Conservation (phyloP, 2,329 filamentous ascomycete genomes). For the Pyrenophora teres region DNA sequence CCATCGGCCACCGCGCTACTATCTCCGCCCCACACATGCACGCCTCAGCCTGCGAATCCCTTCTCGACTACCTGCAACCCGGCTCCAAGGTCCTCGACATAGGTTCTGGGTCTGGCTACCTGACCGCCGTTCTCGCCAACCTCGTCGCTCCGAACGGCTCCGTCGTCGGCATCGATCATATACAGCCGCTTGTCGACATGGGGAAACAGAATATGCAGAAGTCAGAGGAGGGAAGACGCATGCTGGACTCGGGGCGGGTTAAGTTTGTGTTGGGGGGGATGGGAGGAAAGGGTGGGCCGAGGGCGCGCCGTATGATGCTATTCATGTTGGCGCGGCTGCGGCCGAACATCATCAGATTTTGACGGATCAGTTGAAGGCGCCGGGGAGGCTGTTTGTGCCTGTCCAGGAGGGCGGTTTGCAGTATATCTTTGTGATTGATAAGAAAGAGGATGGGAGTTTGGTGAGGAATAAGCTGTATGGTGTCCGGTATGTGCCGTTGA, state of each 20-base stretch:
- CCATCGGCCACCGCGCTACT: conserved; percentile 69
- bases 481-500: conserved; percentile 78
- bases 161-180: conserved; percentile 57
- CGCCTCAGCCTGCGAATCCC: conserved; percentile 65
- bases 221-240: conserved; percentile 52
- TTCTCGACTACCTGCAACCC: conserved; percentile 62
- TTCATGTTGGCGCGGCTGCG: conserved; percentile 92
- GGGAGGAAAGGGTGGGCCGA: conserved; percentile 53
- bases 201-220: conserved; percentile 51
- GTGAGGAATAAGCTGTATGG: conserved; percentile 63
- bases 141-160: conserved; percentile 61
- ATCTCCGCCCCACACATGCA: conserved; percentile 78
- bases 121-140: conserved; percentile 86
- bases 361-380: conserved; percentile 75
- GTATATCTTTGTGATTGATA: conserved; percentile 75
- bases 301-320: conserved; percentile 77
- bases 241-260: conserved; percentile 68
- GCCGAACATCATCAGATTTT: conserved; percentile 71
- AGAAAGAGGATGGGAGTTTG: conserved; percentile 67
- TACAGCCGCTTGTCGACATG: conserved; percentile 52
- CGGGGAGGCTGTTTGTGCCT: conserved; percentile 81
- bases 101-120: conserved; percentile 64
- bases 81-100: conserved; percentile 56
- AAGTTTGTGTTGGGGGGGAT: conserved; percentile 78
- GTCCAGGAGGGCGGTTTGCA: conserved; percentile 64